Conservation (phyloP, 331 rosid species). For the Saraca asoca region DNA sequence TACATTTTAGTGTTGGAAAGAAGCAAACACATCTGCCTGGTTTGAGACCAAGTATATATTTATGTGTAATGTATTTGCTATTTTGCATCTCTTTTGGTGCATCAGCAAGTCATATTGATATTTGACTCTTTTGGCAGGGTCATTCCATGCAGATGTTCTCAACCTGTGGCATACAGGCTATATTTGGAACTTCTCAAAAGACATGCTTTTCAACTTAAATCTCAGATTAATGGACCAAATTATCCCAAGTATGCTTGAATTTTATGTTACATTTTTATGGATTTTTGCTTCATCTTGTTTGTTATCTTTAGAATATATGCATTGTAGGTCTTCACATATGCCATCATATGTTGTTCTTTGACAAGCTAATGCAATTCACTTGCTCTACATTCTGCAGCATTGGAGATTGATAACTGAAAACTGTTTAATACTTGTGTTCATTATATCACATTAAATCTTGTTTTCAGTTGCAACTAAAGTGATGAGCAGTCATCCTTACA, state of each 20-base stretch:
- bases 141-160: slow-evolving; percentile 72
- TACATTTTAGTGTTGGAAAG: slow-evolving; percentile 6
- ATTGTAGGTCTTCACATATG: slow-evolving; percentile 9
- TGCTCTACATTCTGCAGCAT: not conserved
- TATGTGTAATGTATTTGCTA: not conserved
- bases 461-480: not conserved
- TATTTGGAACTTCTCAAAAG: slow-evolving; percentile 81
- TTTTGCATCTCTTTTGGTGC: slow-evolving; percentile 10
- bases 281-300: slow-evolving; percentile 19
- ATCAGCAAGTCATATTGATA: slow-evolving; percentile 23
- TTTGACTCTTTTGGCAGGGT: slow-evolving; percentile 60
- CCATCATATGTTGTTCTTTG: slow-evolving; percentile 20
- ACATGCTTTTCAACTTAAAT: slow-evolving; percentile 71
- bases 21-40: not conserved
- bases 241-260: slow-evolving; percentile 58
- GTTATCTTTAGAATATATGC: not conserved
- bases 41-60: slow-evolving; percentile 5
- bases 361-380: not conserved
- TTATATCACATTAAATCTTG: slow-evolving; percentile 14
- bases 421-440: slow-evolving; percentile 7
- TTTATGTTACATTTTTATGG: not conserved
- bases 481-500: not conserved
- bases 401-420: slow-evolving; percentile 11
- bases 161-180: slow-evolving; percentile 83
- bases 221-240: slow-evolving; percentile 64